Base-by-base conservation (phyloP, 768 basidiomycete species). In the Rhodocollybia butyracea region DNA sequence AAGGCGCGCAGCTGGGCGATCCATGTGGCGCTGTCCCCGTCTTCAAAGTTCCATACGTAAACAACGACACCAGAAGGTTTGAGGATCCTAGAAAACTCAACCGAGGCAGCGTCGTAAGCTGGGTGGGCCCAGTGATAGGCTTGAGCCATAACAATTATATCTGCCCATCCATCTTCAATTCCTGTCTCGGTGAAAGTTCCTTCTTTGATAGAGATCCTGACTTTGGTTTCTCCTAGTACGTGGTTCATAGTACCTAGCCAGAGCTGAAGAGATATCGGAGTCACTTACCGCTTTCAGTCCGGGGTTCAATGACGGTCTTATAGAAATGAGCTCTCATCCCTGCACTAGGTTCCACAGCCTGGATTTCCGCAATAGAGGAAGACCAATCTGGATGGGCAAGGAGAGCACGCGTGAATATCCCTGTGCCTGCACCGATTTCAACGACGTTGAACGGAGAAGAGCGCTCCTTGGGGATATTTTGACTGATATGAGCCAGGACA, bases 31-130 rank as follows among this genome's bases (percentile, higher is more conserved):
- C 54, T 71, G 43, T 57, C 8, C 17, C 15, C 5, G 69, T 92
- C 86, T 68, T 96, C 95, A 30, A 94, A 73, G 71, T 97, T 98
- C 95, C 94, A 98, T 42, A 95, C 83, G 54, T 91, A 76, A 5
- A 78, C 85, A 17, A 89, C 77, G 1, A 77, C 69, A 2, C 91
- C 91, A n/a, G 71, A 70, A 0, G 90, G 88, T 64, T 88, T 89
- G 45, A 97, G 76, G 59, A 94, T 82, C 30, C 92, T 83, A 8
- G 83, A 78, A 61, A 96, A 90, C 65, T 96, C 94, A 0, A 70
- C 70, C n/a, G 82, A 77, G 1, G 94, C 92, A 54, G 73, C 75
- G 42, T 83, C 79, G 64, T 85, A 88, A 66, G 94, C 82, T 8
- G 87, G 88, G 21, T 40, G 39, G 59, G 89, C 90, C 95, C 95